Percentiles rank a stretch among this genome's conserved stretches.
These are phyloP conservation scores for Syzygium aqueum DNA, from an alignment of 345 rosid species.

Conservation along the genomic window DNA sequence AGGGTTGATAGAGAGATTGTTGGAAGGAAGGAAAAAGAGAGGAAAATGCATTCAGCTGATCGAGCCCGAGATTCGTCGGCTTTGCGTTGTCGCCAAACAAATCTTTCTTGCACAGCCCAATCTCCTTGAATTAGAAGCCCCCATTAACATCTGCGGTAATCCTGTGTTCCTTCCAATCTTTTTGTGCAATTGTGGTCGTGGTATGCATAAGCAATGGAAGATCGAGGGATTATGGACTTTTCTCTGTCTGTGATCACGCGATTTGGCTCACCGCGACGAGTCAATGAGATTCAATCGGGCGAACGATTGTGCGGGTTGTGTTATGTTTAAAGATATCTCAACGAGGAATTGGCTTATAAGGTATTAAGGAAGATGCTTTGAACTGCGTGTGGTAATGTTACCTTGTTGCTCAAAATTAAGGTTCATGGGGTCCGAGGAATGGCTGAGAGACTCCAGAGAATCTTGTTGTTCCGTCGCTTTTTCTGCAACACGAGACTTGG, in stretches of 20 bases:
- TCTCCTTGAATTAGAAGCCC: constrained; percentile 37
- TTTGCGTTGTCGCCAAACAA: constrained; percentile 27
- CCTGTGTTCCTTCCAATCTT: background rate
- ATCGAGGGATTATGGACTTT: background rate
- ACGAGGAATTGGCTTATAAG: background rate
- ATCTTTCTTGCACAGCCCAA: constrained; percentile 36
- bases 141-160: constrained; percentile 40
- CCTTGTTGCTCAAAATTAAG: too few species aligned
- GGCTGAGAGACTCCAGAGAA: background rate
- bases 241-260: background rate
- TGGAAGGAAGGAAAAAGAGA: constrained; percentile 19
- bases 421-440: background rate
- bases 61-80: constrained; percentile 32
- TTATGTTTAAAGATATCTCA: background rate
- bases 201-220: background rate
- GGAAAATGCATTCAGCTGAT: constrained; percentile 22
- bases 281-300: background rate
- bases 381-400: too few species aligned
- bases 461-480: background rate
- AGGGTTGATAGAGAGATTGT: constrained; percentile 25
- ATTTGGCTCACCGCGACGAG: background rate
- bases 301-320: background rate
- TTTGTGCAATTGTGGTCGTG: background rate
- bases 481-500: background rate
- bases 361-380: background rate